Evolutionary conservation across 345 rosid genomes (phyloP), one percentile per base, ranked within the genome.

Genomic region (Ailanthus altissimus): DNA sequence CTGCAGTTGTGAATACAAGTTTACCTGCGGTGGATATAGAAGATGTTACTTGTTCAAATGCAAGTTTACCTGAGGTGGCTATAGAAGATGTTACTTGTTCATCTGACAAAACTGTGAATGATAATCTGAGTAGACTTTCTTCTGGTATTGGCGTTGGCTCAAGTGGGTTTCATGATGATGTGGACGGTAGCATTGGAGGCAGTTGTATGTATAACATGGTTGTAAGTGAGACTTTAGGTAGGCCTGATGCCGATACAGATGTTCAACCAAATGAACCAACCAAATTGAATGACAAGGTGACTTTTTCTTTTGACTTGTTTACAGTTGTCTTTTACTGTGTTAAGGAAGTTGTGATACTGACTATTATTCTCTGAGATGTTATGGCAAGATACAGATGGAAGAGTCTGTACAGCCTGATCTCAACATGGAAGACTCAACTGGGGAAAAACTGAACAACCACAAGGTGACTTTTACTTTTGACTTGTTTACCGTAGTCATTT

Each of bases 211-310:
- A 71, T 79, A 66, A 77, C 32, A 72, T 45, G 61, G 75, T 58
- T 53, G 69, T 78, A 21, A 64, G 77, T 75, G 84, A 70, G 81
- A 81, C 70, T 64, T 71, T 75, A 60, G 84, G 73, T 38, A 51
- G 73, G 76, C 74, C 73, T 49, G 83, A 73, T 74, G 51, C 43
- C 79, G 80, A 77, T 77, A 42, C 74, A 43, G 77, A 84, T 79
- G 45, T 73, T 77, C 82, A 10, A 46, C 79, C 50, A 23, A 76
- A 66, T 32, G 80, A 70, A 78, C 83, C 80, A 43, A 73, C 74
- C 64, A 81, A 67, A 70, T 36, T 77, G 26, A 77, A 79, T 40
- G 77, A 65, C 70, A 79, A 66, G 81, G 95, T 89, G 79, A 87
- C 79, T 68, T 70, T 81, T 80, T 67, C 53, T 74, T 54, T 66